Base-by-base conservation (phyloP, 805 yeast genomes). In the Hanseniaspora clermontiae region DNA sequence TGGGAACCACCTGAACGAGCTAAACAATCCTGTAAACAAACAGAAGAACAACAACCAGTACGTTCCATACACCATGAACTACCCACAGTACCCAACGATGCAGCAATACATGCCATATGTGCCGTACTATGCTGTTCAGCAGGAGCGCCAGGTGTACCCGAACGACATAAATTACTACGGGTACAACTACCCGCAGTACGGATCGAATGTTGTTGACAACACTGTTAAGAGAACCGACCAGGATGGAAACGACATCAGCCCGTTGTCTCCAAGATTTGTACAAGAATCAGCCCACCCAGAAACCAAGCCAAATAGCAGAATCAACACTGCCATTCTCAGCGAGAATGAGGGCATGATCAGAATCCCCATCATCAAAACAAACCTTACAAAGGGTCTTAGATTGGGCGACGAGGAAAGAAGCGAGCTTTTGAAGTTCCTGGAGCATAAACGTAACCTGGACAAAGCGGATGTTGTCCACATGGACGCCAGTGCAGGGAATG, bases 401-500 rank as follows among this genome's bases (percentile, higher is more conserved):
- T 14, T 48, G 37, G 24, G 31, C 17, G 38, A 47, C 14, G 38
- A 34, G 10, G 43, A 54, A 5, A 27, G 57, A 20, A 19, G 11
- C 2, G 47, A 46, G 9, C 19, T 53, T 12, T 19, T 53, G 7
- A 29, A 5, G 14, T 53, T 43, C 46, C 12, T 53, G 7, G 17
- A 47, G 17, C 11, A 39, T 6, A 47, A 50, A 37, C 42, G 52
- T 42, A n/a, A 27, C 10, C 10, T 24, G 29, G 42, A 49, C n/a
- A 37, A 48, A 12, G 6, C 32, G 19, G 43, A 37, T 12, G 51
- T 48, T n/a, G n/a, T 36, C 37, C 32, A 37, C 36, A 31, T 36
- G 42, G 32, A 48, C 2, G 66, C 63, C 0, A 31, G 20, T 5
- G 58, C 56, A 19, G 63, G 50, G 15, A 64, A 45, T 2, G 64